Conservation (phyloP, 164 flowering plant species). For the Echeveria elegans region DNA sequence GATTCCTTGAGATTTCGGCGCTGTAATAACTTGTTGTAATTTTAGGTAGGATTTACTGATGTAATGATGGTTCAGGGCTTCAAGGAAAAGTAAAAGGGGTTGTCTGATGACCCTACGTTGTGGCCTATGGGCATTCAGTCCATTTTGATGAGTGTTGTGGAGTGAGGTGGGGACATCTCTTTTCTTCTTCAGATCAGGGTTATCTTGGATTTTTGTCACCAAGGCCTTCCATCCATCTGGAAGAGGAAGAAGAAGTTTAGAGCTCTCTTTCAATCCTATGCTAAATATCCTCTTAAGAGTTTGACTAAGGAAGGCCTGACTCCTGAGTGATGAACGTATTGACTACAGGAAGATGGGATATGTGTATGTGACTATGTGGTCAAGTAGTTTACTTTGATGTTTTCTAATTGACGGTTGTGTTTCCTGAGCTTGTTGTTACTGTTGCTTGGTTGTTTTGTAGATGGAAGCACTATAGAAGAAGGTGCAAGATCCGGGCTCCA, state of each 20-base stretch:
- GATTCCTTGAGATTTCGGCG: conserved; percentile 17
- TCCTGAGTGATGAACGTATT: conserved; percentile 46
- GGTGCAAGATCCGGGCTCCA: too few relatives aligned
- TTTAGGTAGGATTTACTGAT: conserved; percentile 4
- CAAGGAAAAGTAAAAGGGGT: too few relatives aligned
- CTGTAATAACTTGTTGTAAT: conserved; percentile 8
- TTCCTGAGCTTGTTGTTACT: not conserved
- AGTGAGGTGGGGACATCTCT: not conserved
- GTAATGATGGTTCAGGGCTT: too few relatives aligned
- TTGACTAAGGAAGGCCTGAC: conserved; percentile 56
- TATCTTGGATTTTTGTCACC: not conserved
- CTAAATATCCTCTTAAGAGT: conserved; percentile 5
- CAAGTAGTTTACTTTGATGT: not conserved
- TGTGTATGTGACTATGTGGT: conserved; percentile 51
- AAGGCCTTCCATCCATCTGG: not conserved
- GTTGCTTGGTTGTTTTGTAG: conserved; percentile 19
- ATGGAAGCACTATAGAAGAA: conserved; percentile 82
- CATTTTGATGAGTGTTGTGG: not conserved
- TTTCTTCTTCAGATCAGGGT: conserved; percentile 21
- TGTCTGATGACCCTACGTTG: not conserved
- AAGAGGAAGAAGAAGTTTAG: not conserved
- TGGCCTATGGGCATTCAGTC: not conserved
- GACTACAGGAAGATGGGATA: conserved; percentile 79
- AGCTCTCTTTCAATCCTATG: conserved; percentile 3
- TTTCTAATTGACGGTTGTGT: not conserved